Base-by-base conservation (phyloP, 768 basidiomycete genomes). In the Termitomyces sp. region DNA sequence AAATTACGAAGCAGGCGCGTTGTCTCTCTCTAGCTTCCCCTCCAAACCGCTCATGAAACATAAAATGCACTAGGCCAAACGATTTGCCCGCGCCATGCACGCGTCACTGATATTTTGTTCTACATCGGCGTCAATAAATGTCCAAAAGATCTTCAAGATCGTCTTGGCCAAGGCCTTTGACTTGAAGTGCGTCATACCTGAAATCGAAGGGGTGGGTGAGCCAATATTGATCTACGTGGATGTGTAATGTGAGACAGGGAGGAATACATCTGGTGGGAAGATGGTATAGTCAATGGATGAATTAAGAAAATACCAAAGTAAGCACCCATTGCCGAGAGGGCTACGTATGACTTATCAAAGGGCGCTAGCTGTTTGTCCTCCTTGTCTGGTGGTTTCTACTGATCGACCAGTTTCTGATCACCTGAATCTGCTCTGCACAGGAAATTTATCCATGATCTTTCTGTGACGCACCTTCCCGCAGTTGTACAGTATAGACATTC, bases 61-160 rank as follows among this genome's bases (percentile, higher is more conserved):
- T 53, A 26, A 54, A 53, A 30, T 54, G 30, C 53, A 54, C 54
- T 67, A 95, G 91, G 96, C 97, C 44, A 97, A 97, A 71, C 86
- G 96, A 64, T 99, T 99, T 73, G 93, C 95, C 59, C 89, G 91
- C 70, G 97, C 97, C 50, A 99, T 99, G 97, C 95, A 98, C 70
- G 95, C 97, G 17, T 96, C 95, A n/a, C 75, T 99, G 58, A 97
- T 99, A 71, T 99, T 98, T 75, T 99, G 96, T 75, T 98, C 96
- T 50, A 99, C 97, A 48, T 92, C 93, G 48, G 95, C 96, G 62
- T 95, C 95, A 59, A 97, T 98, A 78, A 99, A 99, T 73, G 96
- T 99, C 54, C 97, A 99, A 78, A 99, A 99, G 79, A 96, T 96
- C 63, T 96, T 96, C 84, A 95, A 97, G 79, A 97, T 97, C 71